These are phyloP conservation scores for Candida glaebosa DNA, from an alignment of 805 yeast genomes.

Conservation along the genomic window DNA sequence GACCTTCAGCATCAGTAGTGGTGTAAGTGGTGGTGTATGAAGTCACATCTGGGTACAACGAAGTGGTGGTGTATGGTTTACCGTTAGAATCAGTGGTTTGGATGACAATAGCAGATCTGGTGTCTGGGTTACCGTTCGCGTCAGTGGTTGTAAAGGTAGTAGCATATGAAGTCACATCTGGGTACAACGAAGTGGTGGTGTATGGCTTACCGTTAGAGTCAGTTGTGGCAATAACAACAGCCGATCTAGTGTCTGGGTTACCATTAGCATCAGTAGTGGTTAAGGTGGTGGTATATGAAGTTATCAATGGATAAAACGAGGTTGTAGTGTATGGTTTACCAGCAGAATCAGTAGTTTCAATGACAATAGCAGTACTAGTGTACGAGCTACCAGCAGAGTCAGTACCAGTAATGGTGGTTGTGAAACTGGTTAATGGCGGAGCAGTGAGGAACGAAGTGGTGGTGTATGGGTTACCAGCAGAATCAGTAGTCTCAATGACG, in stretches of 20 bases:
- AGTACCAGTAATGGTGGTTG: constrained; percentile 12
- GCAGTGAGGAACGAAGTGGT: too few relatives aligned
- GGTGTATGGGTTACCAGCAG: constrained; percentile 13
- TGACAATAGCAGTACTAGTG: constrained; percentile 13
- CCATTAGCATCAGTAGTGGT: constrained; percentile 7
- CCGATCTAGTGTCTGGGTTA: constrained; percentile 5
- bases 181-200: constrained; percentile 1
- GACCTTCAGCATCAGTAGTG: constrained; percentile 11
- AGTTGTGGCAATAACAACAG: constrained; percentile 2
- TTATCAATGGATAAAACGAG: too few relatives aligned
- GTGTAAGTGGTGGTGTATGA: constrained; percentile 9
- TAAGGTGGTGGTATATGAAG: constrained; percentile 7
- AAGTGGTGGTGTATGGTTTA: constrained; percentile 1
- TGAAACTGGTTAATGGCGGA: too few relatives aligned
- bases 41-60: not conserved
- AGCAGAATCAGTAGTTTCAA: constrained; percentile 17
- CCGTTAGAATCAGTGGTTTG: constrained; percentile 5
- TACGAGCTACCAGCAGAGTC: constrained; percentile 7
- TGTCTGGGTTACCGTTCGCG: constrained; percentile 11
- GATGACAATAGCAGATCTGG: constrained; percentile 11
- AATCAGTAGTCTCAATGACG: constrained; percentile 9
- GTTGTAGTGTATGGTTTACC: constrained; percentile 13
- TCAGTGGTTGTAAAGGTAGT: constrained; percentile 11
- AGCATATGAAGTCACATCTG: not conserved
- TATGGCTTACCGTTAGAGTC: constrained; percentile 3